Evolutionary conservation across 108 stramenopile genomes (phyloP), one percentile per base, ranked within the genome.

Genomic region (Heterococcus sp.): DNA sequence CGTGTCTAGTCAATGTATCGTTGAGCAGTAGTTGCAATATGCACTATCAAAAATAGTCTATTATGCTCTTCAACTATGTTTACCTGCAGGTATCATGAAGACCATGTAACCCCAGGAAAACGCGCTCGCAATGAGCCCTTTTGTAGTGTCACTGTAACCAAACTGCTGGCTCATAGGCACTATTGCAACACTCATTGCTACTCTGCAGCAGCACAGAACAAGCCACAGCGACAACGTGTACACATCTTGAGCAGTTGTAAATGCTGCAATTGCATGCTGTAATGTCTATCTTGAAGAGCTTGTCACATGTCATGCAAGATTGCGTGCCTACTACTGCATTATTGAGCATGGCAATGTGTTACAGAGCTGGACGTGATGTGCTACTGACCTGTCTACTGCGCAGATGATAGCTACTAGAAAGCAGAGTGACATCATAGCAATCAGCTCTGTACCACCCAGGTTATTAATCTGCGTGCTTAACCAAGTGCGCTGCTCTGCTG

Each of bases 161-260:
- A 92, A 89, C 58, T 93, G 92, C 29, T 78, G 35, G 26, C 91
- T 87, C 85, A 95, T 90, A 26, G 94, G 93, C n/a, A 95, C 66
- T 26, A 95, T 88, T 30, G 94, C 94, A 28, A 95, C 93, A 3
- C 88, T 88, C 94, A 95, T 95, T 14, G 93, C 93, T 0, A 94
- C 93, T 32, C 94, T 86, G 66, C 92, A 91, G 5, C 92, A 74
- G 64, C 92, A 84, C 2, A 89, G 90, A 29, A 93, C 84, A 58
- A 21, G 21, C 46, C 8, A 58, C 46, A 14, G 46, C 14, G 8
- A 14, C 46, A 58, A 58, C 46, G 14, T 58, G 46, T 58, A 58
- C 14, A 21, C 46, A 58, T 14, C 46, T 14, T 14, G 46, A 58
- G 46, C 46, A n/a, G n/a, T n/a, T n/a, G n/a, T n/a, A n/a, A n/a